phyloP scores from a whole-genome alignment of 208 protist genomes.

The Borovskyia barvae region DNA sequence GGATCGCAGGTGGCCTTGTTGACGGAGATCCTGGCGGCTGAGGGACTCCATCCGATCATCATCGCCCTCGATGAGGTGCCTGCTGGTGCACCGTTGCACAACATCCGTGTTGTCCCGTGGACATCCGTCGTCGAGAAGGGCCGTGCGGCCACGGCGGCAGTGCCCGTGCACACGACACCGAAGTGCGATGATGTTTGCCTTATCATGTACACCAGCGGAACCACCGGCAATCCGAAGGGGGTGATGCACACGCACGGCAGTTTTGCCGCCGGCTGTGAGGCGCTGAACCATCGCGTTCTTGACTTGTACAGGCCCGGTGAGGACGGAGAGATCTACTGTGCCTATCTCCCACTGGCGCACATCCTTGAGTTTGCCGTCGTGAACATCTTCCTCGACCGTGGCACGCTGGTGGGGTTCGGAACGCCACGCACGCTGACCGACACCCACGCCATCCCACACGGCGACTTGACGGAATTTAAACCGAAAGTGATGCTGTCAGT shows the following conservation, averaged over 20 bases:
- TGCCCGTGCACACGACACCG: slow-evolving; percentile 66
- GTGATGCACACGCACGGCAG: slow-evolving; percentile 84
- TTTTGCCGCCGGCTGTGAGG: slow-evolving; percentile 37
- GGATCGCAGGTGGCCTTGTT: slow-evolving; percentile 39
- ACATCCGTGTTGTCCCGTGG: slow-evolving; percentile 39
- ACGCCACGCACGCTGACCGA: slow-evolving; percentile 74
- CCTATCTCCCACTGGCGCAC: slow-evolving; percentile 92
- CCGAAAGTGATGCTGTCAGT: slow-evolving; percentile 68
- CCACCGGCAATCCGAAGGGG: slow-evolving; percentile 89
- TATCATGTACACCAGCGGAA: slow-evolving; percentile 68
- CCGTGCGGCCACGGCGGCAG: slow-evolving; percentile 6
- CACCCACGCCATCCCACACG: slow-evolving; percentile 61
- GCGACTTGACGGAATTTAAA: slow-evolving; percentile 79
- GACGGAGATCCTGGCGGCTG: slow-evolving; percentile 36
- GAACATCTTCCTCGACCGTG: slow-evolving; percentile 63
- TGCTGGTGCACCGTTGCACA: slow-evolving; percentile 12
- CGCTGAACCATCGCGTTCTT: slow-evolving; percentile 53
- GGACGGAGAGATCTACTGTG: slow-evolving; percentile 65
- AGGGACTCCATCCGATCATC: slow-evolving; percentile 23
- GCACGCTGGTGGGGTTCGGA: slow-evolving; percentile 66
- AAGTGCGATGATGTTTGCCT: slow-evolving; percentile 14
- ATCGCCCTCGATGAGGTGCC: slow-evolving; percentile 56
- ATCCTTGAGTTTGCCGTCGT: slow-evolving; percentile 88
- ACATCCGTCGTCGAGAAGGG: slow-evolving; percentile 46
- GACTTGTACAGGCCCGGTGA: slow-evolving; percentile 10